Evolutionary conservation across 2,329 filamentous ascomycete genomes (phyloP).

Genomic region (Nothopassalora personata): DNA sequence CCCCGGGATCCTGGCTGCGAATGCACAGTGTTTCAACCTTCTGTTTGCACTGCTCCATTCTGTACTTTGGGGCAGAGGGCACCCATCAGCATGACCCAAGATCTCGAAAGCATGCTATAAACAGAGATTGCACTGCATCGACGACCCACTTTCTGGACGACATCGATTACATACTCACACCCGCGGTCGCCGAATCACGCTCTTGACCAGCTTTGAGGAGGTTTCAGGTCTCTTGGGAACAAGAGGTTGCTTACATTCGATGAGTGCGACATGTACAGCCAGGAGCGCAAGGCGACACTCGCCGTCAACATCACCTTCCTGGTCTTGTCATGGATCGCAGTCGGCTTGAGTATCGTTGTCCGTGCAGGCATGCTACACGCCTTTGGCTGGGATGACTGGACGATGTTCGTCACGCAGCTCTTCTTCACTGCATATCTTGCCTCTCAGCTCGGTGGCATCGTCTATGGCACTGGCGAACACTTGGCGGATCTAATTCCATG

Average conservation of each 20-base stretch:
- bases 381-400: conserved; percentile 40
- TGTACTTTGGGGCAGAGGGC: neutral
- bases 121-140: neutral
- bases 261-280: neutral
- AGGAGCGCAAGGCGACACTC: conserved; percentile 8
- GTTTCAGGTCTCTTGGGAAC: neutral
- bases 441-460: conserved; percentile 36
- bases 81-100: neutral
- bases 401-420: conserved; percentile 36
- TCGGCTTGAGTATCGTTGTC: conserved; percentile 36
- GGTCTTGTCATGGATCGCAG: conserved; percentile 35
- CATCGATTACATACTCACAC: neutral
- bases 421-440: conserved; percentile 39
- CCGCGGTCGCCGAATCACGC: neutral
- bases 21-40: neutral
- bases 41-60: neutral
- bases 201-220: neutral
- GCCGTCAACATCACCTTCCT: conserved; percentile 33
- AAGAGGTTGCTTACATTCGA: neutral
- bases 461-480: conserved; percentile 38
- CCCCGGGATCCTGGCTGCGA: neutral
- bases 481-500: conserved; percentile 28
- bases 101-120: neutral
- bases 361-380: conserved; percentile 34
- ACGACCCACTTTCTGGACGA: neutral